Evolutionary conservation across 192 early-diverging fungal genomes (phyloP), one percentile per base, ranked within the genome.

Genomic region (Podila clonocystis): DNA sequence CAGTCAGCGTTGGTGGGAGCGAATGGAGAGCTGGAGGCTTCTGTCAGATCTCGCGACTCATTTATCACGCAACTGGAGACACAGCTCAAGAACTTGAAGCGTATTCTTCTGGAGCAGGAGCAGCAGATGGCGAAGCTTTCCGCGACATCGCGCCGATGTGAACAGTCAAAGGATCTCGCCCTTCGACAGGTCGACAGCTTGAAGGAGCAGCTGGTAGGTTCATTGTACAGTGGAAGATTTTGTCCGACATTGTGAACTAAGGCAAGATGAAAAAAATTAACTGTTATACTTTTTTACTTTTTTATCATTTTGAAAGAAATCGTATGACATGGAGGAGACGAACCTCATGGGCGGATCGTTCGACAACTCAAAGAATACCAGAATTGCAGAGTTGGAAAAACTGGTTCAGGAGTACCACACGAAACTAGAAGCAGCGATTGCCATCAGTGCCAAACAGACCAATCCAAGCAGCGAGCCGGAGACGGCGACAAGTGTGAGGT

Each of bases 101-200:
- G 85, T 57, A 73, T 83, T 41, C 65, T 88, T 62, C 70, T 72
- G 34, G 84, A 87, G 29, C 86, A 88, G 75, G 68, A 75, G 11
- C 74, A 82, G 4, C 68, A 82, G 29, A 82, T 87, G 63, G 69
- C 61, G 9, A 68, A 67, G 12, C 88, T 88, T 58, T 74, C 62
- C 36, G 73, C 70, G 9, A 50, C 58, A 9, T 62, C 79, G 4
- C 63, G 82, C 17, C 86, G 73, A 36, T 69, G 87, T 17, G 82
- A 89, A 19, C 79, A 85, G 31, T 65, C 87, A 38, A 75, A 86
- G 49, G 85, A 87, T 41, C 72, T 94, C 20, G 79, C 87, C 9
- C 85, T 84, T 62, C 89, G 89, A 61, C 91, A 94, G 63, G 83
- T 87, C 0, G 87, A 86, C 45, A 88, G 89, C 82, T 67, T 94